These are phyloP conservation scores for Cordyceps cicadae DNA, from an alignment of 2,329 filamentous ascomycete genomes.

Conservation along the genomic window DNA sequence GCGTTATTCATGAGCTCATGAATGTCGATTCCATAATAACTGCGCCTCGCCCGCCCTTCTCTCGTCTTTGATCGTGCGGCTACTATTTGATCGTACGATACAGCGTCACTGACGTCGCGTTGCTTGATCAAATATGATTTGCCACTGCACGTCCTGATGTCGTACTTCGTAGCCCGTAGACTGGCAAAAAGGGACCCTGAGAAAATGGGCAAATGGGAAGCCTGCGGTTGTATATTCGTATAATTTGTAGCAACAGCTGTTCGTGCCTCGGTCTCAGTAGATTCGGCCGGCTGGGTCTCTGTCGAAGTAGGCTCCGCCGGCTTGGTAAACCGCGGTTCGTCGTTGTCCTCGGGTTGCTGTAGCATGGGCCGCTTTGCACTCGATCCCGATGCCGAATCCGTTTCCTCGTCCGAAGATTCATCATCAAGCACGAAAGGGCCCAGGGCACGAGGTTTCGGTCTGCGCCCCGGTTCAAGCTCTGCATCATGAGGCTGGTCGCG, in stretches of 20 bases:
- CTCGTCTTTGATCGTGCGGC: slow-evolving; percentile 59
- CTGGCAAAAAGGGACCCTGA: slow-evolving; percentile 20
- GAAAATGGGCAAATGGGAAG: slow-evolving; percentile 20
- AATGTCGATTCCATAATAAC: slow-evolving; percentile 90
- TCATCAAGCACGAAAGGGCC: slow-evolving; percentile 33
- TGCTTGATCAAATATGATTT: slow-evolving; percentile 46
- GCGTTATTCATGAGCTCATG: slow-evolving; percentile 72
- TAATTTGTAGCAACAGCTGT: neutral
- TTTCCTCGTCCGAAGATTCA: slow-evolving; percentile 25
- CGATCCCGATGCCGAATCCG: neutral
- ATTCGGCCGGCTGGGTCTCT: neutral
- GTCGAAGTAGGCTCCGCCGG: neutral
- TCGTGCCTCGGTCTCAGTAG: neutral
- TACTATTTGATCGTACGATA: slow-evolving; percentile 59
- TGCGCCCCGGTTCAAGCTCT: slow-evolving; percentile 21
- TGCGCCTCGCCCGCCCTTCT: slow-evolving; percentile 60
- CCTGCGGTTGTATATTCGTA: neutral
- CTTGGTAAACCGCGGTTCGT: neutral
- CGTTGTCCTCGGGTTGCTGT: slow-evolving; percentile 6
- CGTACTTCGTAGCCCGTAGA: slow-evolving; percentile 27
- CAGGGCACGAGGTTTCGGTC: slow-evolving; percentile 26
- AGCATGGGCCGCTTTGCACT: slow-evolving; percentile 16
- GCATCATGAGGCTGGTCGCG: slow-evolving; percentile 27
- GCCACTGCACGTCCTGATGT: slow-evolving; percentile 49
- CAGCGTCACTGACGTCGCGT: slow-evolving; percentile 36